Evolutionary conservation across 208 protist genomes (phyloP).

Genomic region (Trypanosoma platydactyli): DNA sequence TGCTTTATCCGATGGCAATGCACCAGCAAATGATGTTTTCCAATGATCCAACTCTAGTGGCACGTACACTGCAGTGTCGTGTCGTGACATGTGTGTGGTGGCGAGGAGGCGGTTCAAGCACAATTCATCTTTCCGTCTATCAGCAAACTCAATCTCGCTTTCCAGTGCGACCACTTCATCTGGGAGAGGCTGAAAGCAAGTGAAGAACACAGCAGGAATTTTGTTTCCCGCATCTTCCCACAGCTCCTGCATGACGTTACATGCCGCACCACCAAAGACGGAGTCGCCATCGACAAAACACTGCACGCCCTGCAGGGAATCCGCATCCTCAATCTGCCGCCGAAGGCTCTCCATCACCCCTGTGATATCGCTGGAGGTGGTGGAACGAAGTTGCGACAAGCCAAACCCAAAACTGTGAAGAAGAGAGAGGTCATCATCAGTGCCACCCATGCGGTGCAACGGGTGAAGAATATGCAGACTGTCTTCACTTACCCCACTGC

Average conservation of each 20-base stretch:
- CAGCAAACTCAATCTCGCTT: constrained; percentile 43
- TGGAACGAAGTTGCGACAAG: constrained; percentile 31
- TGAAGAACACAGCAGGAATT: constrained; percentile 46
- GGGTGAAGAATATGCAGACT: constrained; percentile 54
- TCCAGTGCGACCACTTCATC: constrained; percentile 10
- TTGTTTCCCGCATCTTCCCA: constrained; percentile 71
- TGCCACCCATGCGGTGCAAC: constrained; percentile 40
- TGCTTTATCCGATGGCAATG: background rate
- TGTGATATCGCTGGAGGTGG: constrained; percentile 17
- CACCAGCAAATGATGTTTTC: constrained; percentile 44
- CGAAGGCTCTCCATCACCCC: constrained; percentile 47
- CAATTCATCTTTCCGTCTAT: constrained; percentile 55
- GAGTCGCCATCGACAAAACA: constrained; percentile 78
- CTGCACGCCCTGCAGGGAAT: constrained; percentile 72
- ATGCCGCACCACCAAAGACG: constrained; percentile 68
- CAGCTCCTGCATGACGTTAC: constrained; percentile 63
- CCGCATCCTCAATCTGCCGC: constrained; percentile 57
- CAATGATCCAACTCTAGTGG: constrained; percentile 65
- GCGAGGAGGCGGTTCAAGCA: constrained; percentile 71
- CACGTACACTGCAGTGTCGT: constrained; percentile 57
- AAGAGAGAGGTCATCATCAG: constrained; percentile 49
- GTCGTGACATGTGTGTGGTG: constrained; percentile 54
- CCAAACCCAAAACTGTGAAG: constrained; percentile 82
- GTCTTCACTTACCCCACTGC: constrained; percentile 52
- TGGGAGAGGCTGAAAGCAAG: constrained; percentile 55